These are phyloP conservation scores for Lepidium didymum DNA, from an alignment of 345 rosid species.

Conservation along the genomic window DNA sequence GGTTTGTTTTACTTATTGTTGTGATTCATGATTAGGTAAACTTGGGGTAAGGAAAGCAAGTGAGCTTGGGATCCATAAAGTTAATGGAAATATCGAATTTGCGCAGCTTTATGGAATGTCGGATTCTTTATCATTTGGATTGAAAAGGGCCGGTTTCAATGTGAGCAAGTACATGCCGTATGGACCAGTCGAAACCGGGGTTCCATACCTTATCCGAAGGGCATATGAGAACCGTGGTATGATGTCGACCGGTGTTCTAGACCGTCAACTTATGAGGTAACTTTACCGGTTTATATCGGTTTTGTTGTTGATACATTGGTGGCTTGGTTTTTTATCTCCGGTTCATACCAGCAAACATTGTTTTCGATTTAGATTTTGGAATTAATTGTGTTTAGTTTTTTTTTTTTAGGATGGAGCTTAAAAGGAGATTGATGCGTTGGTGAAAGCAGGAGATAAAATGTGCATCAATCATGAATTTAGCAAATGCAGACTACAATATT, in stretches of 20 bases:
- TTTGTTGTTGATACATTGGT: neutral
- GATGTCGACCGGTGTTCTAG: slow-evolving; percentile 53
- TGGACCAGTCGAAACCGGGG: slow-evolving; percentile 58
- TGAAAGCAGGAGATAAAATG: slow-evolving; percentile 4
- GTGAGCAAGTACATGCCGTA: slow-evolving; percentile 88
- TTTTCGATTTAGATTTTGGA: neutral
- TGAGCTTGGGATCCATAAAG: slow-evolving; percentile 53
- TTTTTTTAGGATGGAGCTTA: slow-evolving; percentile 57
- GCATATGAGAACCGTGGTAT: slow-evolving; percentile 92
- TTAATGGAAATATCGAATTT: slow-evolving; percentile 50
- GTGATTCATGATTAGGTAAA: slow-evolving; percentile 36
- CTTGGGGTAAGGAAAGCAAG: slow-evolving; percentile 52
- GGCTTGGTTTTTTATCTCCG: neutral
- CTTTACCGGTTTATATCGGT: neutral
- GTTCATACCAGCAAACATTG: neutral
- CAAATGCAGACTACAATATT: neutral
- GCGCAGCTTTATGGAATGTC: slow-evolving; percentile 95
- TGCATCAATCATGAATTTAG: slow-evolving; percentile 1
- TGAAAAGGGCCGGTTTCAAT: slow-evolving; percentile 71
- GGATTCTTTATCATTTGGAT: slow-evolving; percentile 58
- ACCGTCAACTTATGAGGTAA: slow-evolving; percentile 66
- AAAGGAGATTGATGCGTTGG: slow-evolving; percentile 45
- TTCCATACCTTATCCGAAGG: slow-evolving; percentile 77
- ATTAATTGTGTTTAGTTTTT: neutral
- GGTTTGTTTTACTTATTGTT: neutral